Evolutionary conservation across 2,329 filamentous ascomycete species (phyloP).

Genomic region (Gaeumannomyces tritici): DNA sequence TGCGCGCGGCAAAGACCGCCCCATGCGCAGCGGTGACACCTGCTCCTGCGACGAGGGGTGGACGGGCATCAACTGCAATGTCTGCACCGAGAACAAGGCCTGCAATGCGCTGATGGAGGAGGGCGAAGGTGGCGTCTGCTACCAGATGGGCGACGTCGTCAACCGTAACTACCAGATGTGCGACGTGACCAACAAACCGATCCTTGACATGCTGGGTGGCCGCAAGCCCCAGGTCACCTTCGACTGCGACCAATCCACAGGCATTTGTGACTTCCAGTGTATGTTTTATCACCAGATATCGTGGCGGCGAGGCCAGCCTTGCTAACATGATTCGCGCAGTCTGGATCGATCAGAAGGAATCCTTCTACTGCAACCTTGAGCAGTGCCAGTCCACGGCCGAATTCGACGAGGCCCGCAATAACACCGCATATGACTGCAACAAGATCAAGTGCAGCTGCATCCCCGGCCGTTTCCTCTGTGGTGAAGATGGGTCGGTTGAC

Average conservation of each 20-base stretch:
- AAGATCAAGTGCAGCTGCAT: slow-evolving; percentile 83
- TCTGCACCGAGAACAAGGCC: slow-evolving; percentile 74
- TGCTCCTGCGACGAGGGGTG: slow-evolving; percentile 76
- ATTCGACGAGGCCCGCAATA: slow-evolving; percentile 62
- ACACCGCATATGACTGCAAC: slow-evolving; percentile 75
- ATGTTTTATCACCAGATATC: slow-evolving; percentile 20
- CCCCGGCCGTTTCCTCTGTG: slow-evolving; percentile 85
- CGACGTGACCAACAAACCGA: slow-evolving; percentile 93
- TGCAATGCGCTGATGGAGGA: slow-evolving; percentile 85
- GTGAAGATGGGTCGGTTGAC: slow-evolving; percentile 83
- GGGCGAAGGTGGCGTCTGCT: slow-evolving; percentile 77
- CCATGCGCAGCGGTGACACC: slow-evolving; percentile 55
- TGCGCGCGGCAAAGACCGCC: slow-evolving; percentile 68
- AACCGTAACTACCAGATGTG: slow-evolving; percentile 97
- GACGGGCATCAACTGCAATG: slow-evolving; percentile 96
- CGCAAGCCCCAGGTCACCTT: slow-evolving; percentile 92
- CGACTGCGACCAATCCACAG: slow-evolving; percentile 66
- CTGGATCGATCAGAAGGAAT: slow-evolving; percentile 90
- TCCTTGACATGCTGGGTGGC: slow-evolving; percentile 74
- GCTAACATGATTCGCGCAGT: slow-evolving; percentile 39
- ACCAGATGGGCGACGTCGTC: slow-evolving; percentile 80
- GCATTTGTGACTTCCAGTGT: slow-evolving; percentile 93
- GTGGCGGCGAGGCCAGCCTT: background rate
- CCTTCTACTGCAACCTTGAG: slow-evolving; percentile 88
- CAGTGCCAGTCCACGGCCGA: slow-evolving; percentile 67